phyloP scores from a whole-genome alignment of 2,329 filamentous ascomycete genomes.

The Clarireedia monteithiana region DNA sequence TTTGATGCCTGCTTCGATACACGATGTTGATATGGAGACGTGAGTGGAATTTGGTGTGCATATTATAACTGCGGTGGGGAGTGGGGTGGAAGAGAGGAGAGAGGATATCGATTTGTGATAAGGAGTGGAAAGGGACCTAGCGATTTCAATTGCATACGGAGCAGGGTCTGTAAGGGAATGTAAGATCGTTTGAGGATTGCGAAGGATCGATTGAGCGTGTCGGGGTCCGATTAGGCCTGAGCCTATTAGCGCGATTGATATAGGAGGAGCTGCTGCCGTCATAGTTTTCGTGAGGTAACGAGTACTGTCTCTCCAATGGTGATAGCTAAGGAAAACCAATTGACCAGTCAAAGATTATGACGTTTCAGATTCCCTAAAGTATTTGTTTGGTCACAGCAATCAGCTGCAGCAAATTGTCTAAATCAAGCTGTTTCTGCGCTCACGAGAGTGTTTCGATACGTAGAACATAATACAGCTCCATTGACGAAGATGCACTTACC shows the following conservation, averaged over 20 bases:
- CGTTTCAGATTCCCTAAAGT: no score
- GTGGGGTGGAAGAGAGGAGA: slow-evolving; percentile 34
- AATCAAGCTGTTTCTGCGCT: no score
- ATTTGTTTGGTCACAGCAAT: no score
- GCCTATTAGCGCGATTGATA: slow-evolving; percentile 38
- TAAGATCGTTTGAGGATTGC: slow-evolving; percentile 33
- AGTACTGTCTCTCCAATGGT: background rate
- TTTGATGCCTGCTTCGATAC: slow-evolving; percentile 38
- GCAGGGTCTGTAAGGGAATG: slow-evolving; percentile 40
- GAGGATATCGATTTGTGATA: slow-evolving; percentile 35
- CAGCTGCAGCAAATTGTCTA: no score
- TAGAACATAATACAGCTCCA: no score
- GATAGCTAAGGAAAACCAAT: background rate
- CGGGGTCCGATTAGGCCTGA: slow-evolving; percentile 42
- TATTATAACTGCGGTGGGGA: slow-evolving; percentile 44
- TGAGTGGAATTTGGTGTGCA: background rate
- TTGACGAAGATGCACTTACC: background rate
- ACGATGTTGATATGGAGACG: slow-evolving; percentile 37
- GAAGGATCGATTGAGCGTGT: slow-evolving; percentile 38
- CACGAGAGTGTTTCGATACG: no score
- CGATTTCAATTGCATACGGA: slow-evolving; percentile 30
- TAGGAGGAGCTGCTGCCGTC: slow-evolving; percentile 3
- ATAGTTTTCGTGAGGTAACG: background rate
- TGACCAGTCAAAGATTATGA: no score
- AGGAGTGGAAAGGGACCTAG: slow-evolving; percentile 32